phyloP scores from a whole-genome alignment of 805 yeast genomes.

The Debaryomyces maramus region DNA sequence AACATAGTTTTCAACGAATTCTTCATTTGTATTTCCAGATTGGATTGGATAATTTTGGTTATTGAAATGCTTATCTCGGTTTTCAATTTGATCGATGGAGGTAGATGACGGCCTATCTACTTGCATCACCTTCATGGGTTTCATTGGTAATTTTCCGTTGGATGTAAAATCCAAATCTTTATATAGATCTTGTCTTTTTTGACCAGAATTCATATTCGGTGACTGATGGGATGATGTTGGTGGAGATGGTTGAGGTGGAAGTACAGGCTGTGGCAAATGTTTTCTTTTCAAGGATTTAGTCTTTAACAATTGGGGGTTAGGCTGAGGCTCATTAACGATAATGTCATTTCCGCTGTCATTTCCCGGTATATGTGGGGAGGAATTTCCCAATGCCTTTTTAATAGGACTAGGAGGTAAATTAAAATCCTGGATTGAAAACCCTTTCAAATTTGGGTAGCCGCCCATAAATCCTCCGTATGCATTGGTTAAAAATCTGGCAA shows the following conservation, averaged over 20 bases:
- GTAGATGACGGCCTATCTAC: slow-evolving; percentile 20
- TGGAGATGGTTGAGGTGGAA: slow-evolving; percentile 18
- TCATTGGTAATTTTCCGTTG: slow-evolving; percentile 42
- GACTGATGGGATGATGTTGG: not conserved
- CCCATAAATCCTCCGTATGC: slow-evolving; percentile 37
- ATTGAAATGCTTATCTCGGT: not conserved
- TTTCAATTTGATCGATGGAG: not conserved
- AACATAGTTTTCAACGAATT: slow-evolving; percentile 7
- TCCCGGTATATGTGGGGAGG: not conserved
- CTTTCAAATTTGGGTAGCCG: slow-evolving; percentile 36
- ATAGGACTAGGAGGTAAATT: slow-evolving; percentile 29
- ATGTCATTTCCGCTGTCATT: slow-evolving; percentile 7
- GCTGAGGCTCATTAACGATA: slow-evolving; percentile 18
- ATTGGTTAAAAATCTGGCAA: slow-evolving; percentile 32
- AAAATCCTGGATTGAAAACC: slow-evolving; percentile 34
- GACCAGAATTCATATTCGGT: slow-evolving; percentile 2
- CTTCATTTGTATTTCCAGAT: slow-evolving; percentile 2
- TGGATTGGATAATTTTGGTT: not conserved
- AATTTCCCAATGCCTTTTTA: slow-evolving; percentile 9
- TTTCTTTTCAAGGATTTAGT: slow-evolving; percentile 24
- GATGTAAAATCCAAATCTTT: slow-evolving; percentile 42
- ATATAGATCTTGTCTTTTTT: slow-evolving; percentile 20
- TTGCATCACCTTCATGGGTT: slow-evolving; percentile 41
- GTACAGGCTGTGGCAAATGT: slow-evolving; percentile 20
- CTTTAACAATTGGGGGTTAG: slow-evolving; percentile 21